These are phyloP conservation scores for Oryza glumipatula DNA, from an alignment of 176 grass and related monocot species.

Conservation along the genomic window DNA sequence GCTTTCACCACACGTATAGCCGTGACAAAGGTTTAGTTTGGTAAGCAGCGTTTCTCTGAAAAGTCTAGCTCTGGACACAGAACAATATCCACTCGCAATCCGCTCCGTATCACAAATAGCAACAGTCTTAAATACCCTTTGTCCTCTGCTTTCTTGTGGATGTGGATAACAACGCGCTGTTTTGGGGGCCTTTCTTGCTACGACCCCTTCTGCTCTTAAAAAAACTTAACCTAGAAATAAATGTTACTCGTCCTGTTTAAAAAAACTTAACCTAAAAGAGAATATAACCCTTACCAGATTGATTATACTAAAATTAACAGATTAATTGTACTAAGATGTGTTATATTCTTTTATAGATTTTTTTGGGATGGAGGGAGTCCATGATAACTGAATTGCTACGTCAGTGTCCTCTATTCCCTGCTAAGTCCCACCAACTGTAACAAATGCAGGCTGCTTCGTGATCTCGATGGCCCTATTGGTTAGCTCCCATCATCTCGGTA, in stretches of 20 bases:
- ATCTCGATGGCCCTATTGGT: slow-evolving; percentile 14
- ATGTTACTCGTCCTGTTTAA: too few relatives aligned
- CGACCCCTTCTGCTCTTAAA: too few relatives aligned
- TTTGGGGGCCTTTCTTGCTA: background rate
- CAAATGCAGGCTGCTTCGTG: slow-evolving; percentile 40
- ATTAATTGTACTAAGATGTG: too few relatives aligned
- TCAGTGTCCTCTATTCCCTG: background rate
- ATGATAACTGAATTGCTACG: slow-evolving; percentile 3
- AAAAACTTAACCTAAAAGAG: too few relatives aligned
- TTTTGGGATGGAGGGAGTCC: too few relatives aligned
- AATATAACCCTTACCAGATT: too few relatives aligned
- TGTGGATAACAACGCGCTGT: slow-evolving; percentile 10
- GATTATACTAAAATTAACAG: too few relatives aligned
- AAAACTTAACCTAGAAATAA: too few relatives aligned
- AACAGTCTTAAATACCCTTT: background rate
- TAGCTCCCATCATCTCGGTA: slow-evolving; percentile 22
- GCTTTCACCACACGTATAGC: background rate
- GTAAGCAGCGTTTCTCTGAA: background rate
- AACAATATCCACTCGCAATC: background rate
- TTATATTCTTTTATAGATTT: too few relatives aligned
- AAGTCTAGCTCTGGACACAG: background rate
- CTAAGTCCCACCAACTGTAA: slow-evolving; percentile 32
- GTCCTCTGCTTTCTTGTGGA: background rate
- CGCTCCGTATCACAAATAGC: background rate
- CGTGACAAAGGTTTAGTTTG: background rate